phyloP scores from a whole-genome alignment of 2,329 filamentous ascomycete genomes.

The Aureobasidium sp. region DNA sequence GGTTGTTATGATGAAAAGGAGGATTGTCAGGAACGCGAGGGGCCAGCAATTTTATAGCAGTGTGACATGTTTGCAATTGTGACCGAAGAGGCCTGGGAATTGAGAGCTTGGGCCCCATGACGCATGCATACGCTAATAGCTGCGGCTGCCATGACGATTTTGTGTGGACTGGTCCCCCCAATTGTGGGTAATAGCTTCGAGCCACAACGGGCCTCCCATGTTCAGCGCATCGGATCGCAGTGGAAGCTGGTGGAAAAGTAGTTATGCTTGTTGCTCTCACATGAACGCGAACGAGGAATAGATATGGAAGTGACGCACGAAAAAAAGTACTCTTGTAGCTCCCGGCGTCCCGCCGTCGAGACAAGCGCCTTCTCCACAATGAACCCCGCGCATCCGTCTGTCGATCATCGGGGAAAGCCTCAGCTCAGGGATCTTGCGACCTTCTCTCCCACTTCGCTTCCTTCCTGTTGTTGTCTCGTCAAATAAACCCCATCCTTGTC shows the following conservation, averaged over 20 bases:
- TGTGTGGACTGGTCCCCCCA: not conserved
- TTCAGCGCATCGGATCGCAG: not conserved
- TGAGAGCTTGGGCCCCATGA: slow-evolving; percentile 6
- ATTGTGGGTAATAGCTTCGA: not conserved
- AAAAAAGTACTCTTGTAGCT: not conserved
- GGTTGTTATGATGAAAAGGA: not conserved
- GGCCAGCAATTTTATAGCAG: slow-evolving; percentile 1
- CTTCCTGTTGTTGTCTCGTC: not conserved
- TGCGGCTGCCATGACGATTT: not conserved
- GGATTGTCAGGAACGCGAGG: not conserved
- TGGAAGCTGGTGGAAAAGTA: not conserved
- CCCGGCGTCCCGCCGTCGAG: not conserved
- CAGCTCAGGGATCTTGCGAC: not conserved
- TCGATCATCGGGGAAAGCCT: slow-evolving; percentile 1
- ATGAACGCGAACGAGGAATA: not conserved
- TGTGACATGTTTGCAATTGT: not conserved
- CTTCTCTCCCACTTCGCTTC: not conserved
- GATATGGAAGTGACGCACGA: not conserved
- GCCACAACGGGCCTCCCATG: slow-evolving; percentile 1
- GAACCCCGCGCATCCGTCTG: not conserved
- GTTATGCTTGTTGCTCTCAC: not conserved
- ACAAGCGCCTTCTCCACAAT: slow-evolving; percentile 4
- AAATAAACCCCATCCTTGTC: not conserved
- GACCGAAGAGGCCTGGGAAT: not conserved
- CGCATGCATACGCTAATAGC: slow-evolving; percentile 4